Percentiles rank a stretch among this genome's conserved stretches.
Evolutionary conservation across 1,284 basidiomycete genomes (phyloP).

Genomic region (Phylloporus sp.): DNA sequence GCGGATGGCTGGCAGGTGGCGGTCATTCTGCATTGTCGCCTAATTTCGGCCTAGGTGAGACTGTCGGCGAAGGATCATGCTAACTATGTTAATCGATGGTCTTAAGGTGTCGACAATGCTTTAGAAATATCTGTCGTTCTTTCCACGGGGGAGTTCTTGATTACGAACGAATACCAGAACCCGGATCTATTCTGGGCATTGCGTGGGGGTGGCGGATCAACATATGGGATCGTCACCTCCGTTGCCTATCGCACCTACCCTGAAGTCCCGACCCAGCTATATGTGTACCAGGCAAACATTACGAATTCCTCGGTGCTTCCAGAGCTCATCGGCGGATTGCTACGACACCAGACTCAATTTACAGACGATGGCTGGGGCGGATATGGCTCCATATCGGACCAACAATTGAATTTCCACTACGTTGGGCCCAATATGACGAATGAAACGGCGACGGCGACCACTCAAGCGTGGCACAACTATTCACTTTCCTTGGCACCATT

Average conservation of each 20-base stretch:
- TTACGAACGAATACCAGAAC: constrained; percentile 22
- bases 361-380: neutral
- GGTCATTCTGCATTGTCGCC: constrained; percentile 45
- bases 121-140: constrained; percentile 35
- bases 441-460: neutral
- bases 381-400: neutral
- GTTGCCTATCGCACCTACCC: constrained; percentile 24
- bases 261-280: constrained; percentile 34
- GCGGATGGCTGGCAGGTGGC: constrained; percentile 53
- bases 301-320: constrained; percentile 24
- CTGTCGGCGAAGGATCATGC: too few relatives aligned
- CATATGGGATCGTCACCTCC: constrained; percentile 16
- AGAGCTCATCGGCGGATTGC: neutral
- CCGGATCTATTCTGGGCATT: constrained; percentile 38
- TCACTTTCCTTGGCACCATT: neutral
- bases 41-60: too few relatives aligned
- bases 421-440: neutral
- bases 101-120: constrained; percentile 51
- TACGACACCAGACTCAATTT: neutral
- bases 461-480: neutral
- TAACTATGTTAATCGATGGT: too few relatives aligned
- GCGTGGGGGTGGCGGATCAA: neutral
- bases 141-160: constrained; percentile 25
- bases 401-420: neutral
- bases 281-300: constrained; percentile 35